Base-by-base conservation (phyloP, 2,329 filamentous ascomycete species). In the Proliferodiscus dingleyae region DNA sequence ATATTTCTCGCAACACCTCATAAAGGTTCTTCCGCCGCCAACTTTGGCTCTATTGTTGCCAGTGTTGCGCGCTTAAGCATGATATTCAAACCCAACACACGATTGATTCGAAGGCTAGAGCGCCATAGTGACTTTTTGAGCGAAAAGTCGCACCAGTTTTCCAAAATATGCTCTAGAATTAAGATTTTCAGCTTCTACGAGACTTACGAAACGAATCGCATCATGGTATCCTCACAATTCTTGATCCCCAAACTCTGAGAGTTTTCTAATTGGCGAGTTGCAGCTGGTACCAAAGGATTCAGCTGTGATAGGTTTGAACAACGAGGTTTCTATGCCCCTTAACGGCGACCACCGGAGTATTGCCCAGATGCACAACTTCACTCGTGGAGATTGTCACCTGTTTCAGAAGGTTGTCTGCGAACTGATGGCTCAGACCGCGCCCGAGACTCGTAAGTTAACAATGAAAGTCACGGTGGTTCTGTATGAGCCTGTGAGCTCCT, bases 1-100 rank as follows among this genome's bases (percentile, higher is more conserved):
- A 37, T 44, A 26, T 44, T 44, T 30, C 33, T 44, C 16, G 42
- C 42, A 19, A 44, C 42, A 22, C 42, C 42, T 30, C 42, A 44
- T 30, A 26, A 38, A 37, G 42, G 42, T 29, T 44, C 42, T 42
- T 33, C 6, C 26, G 29, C 26, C 29, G 39, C 39, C 16, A 42
- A 42, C 2, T 6, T 21, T 32, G 39, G 39, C 26, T 32, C 26
- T 22, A 32, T 42, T 33, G 29, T 28, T 29, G 26, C 26, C 26
- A 29, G 26, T 2, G 26, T 29, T 29, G 26, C 26, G 26, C 26
- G 4, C 4, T 29, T 29, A 29, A 29, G 26, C 26, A 29, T 29
- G 26, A 29, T 29, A 29, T 2, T 29, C 26, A 29, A 29, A 29
- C 26, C 26, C 26, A 29, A 29, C 26, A 29, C 3, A 29, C 26